Conservation (phyloP, 306 rosid species). For the Argentina anserina region DNA sequence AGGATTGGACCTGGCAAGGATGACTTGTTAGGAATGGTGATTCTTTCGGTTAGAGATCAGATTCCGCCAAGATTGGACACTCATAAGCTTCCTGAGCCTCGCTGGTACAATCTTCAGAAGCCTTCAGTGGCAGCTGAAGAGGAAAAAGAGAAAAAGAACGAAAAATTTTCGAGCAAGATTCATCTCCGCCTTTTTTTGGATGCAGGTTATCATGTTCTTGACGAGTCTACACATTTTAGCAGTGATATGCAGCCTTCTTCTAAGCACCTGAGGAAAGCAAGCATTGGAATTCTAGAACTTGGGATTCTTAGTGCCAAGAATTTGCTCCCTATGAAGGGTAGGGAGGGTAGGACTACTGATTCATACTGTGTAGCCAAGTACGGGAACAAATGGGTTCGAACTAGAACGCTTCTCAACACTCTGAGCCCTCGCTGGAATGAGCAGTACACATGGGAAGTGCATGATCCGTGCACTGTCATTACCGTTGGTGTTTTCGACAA, state of each 20-base stretch:
- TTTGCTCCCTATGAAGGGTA: slow-evolving; percentile 76
- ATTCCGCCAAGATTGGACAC: slow-evolving; percentile 47
- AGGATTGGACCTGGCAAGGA: slow-evolving; percentile 48
- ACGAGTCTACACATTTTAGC: slow-evolving; percentile 87
- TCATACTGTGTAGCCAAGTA: slow-evolving; percentile 95
- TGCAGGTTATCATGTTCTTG: slow-evolving; percentile 85
- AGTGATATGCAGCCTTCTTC: slow-evolving; percentile 93
- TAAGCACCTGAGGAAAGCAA: slow-evolving; percentile 49
- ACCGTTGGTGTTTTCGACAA: slow-evolving; percentile 85
- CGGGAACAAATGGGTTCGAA: slow-evolving; percentile 93
- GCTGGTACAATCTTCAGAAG: slow-evolving; percentile 68
- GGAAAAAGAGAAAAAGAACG: slow-evolving; percentile 67
- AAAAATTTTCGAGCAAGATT: slow-evolving; percentile 89
- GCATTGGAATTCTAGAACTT: slow-evolving; percentile 80
- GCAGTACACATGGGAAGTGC: slow-evolving; percentile 95
- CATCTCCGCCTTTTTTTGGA: slow-evolving; percentile 66
- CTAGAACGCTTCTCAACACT: slow-evolving; percentile 75
- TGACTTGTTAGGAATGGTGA: slow-evolving; percentile 62
- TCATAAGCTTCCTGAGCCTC: slow-evolving; percentile 59
- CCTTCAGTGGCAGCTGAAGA: slow-evolving; percentile 36
- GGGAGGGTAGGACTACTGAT: slow-evolving; percentile 65
- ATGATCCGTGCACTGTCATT: slow-evolving; percentile 84
- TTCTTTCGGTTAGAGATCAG: slow-evolving; percentile 46
- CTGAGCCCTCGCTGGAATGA: slow-evolving; percentile 87
- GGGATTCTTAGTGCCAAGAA: slow-evolving; percentile 85